These are phyloP conservation scores for Suillus subalutaceus DNA, from an alignment of 768 basidiomycete genomes.

Conservation along the genomic window DNA sequence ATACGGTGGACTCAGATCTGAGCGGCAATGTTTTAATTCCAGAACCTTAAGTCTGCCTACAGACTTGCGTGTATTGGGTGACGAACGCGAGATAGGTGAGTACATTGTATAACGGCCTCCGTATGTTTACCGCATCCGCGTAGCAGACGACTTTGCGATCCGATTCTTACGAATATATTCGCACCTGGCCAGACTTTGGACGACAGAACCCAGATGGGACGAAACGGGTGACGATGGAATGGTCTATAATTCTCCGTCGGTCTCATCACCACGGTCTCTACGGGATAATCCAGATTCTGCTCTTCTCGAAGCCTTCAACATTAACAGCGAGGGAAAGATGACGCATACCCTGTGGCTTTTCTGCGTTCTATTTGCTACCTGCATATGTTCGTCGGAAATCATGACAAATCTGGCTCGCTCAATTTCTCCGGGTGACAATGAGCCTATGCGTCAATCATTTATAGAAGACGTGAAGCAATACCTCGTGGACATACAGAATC, in stretches of 20 bases:
- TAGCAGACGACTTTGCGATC: background rate
- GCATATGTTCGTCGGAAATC: background rate
- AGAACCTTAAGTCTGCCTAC: background rate
- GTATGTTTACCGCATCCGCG: background rate
- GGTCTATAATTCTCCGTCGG: background rate
- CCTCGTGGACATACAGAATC: slow-evolving; percentile 11
- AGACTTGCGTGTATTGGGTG: background rate
- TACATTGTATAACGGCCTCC: background rate
- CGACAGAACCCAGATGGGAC: slow-evolving; percentile 5
- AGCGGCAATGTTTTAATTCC: background rate
- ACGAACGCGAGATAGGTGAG: slow-evolving; percentile 1
- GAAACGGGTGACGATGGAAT: slow-evolving; percentile 1
- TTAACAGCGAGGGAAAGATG: slow-evolving; percentile 55
- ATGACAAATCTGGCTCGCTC: background rate
- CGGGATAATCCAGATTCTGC: background rate
- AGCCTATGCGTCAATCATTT: background rate
- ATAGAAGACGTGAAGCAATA: slow-evolving; percentile 13
- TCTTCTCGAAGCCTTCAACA: slow-evolving; percentile 28
- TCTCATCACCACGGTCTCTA: background rate
- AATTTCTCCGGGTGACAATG: slow-evolving; percentile 14
- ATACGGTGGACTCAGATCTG: background rate
- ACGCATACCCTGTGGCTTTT: slow-evolving; percentile 54
- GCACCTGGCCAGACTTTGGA: background rate
- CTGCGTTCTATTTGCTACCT: slow-evolving; percentile 35
- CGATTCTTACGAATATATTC: slow-evolving; percentile 4